Conservation (phyloP, 2,329 filamentous ascomycete species). For the Didymella lethalis region DNA sequence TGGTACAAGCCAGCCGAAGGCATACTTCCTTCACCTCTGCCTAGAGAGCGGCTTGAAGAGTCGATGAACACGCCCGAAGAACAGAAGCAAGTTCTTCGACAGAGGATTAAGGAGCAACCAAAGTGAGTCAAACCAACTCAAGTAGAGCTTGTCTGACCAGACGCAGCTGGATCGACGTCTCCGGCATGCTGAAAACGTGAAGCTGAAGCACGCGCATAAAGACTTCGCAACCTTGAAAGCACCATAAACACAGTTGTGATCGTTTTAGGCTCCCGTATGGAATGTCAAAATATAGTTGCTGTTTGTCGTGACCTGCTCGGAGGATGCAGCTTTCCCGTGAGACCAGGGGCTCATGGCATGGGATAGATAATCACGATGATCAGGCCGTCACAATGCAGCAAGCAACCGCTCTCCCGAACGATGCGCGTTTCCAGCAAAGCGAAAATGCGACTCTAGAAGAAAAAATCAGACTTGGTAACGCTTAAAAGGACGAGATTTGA, state of each 20-base stretch:
- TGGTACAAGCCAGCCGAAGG: background rate
- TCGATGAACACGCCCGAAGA: background rate
- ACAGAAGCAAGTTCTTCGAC: background rate
- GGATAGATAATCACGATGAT: too few relatives aligned
- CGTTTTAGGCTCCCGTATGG: too few relatives aligned
- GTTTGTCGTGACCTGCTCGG: background rate
- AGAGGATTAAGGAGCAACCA: background rate
- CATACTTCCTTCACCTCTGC: background rate
- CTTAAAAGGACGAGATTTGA: background rate
- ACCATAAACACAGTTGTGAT: background rate
- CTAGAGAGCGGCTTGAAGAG: background rate
- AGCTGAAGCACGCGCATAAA: background rate
- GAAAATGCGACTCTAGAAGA: background rate
- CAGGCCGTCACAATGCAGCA: too few relatives aligned
- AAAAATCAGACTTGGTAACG: background rate
- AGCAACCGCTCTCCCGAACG: too few relatives aligned
- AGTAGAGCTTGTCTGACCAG: too few relatives aligned
- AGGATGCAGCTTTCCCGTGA: background rate
- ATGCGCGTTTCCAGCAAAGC: background rate
- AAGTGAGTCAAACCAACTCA: background rate
- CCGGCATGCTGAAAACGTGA: background rate
- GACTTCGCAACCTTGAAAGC: background rate
- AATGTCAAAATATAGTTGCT: background rate
- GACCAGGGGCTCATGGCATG: background rate
- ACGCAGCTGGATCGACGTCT: background rate